Conservation (phyloP, 805 yeast genomes). For the Teunomyces aglyptinius region DNA sequence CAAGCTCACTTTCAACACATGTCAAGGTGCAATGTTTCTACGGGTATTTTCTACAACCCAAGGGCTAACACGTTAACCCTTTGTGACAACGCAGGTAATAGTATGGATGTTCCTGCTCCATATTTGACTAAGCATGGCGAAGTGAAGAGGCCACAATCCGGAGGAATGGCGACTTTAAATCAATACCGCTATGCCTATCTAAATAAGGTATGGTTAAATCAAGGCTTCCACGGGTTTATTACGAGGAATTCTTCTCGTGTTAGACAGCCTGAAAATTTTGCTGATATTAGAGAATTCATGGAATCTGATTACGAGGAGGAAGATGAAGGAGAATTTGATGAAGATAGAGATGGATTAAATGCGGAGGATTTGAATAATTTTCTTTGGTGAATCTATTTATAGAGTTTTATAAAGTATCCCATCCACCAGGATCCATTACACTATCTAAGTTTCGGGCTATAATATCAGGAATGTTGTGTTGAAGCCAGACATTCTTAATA, state of each 20-base stretch:
- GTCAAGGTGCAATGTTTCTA: slow-evolving; percentile 19
- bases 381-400: slow-evolving; percentile 1
- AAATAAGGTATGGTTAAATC: slow-evolving; percentile 60
- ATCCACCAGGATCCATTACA: slow-evolving; percentile 85
- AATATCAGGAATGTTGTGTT: slow-evolving; percentile 71
- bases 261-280: slow-evolving; percentile 7
- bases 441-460: slow-evolving; percentile 81
- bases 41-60: slow-evolving; percentile 16
- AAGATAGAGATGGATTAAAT: slow-evolving; percentile 2
- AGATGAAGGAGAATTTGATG: slow-evolving; percentile 5
- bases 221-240: slow-evolving; percentile 52
- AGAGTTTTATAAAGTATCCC: slow-evolving; percentile 69
- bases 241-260: slow-evolving; percentile 31
- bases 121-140: slow-evolving; percentile 77
- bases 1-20: slow-evolving; percentile 23
- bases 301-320: slow-evolving; percentile 7
- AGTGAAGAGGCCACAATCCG: slow-evolving; percentile 53
- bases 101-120: slow-evolving; percentile 54
- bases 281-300: not conserved
- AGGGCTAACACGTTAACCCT: slow-evolving; percentile 25
- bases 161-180: slow-evolving; percentile 58
- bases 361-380: not conserved
- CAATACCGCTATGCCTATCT: slow-evolving; percentile 53
- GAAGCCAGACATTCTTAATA: slow-evolving; percentile 68
- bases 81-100: slow-evolving; percentile 22